Conservation (phyloP, 1,284 basidiomycete species). For the Anthracocystis setariae region DNA sequence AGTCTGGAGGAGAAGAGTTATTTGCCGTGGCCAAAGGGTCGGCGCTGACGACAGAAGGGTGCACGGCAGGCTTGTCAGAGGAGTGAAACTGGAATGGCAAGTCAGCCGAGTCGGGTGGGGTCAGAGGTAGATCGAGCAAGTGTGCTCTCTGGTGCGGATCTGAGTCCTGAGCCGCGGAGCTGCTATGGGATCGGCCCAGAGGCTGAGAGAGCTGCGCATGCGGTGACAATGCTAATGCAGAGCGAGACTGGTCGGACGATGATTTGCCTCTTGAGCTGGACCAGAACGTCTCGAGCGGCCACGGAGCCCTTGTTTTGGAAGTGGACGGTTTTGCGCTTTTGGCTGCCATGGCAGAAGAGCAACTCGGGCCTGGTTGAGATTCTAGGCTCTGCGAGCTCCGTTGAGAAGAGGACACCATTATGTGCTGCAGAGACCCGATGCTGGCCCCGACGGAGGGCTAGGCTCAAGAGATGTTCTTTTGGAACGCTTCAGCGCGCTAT, state of each 20-base stretch:
- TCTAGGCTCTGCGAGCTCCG: constrained; percentile 5
- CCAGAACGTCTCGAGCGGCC: constrained; percentile 47
- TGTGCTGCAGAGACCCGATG: not conserved
- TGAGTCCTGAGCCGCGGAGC: constrained; percentile 12
- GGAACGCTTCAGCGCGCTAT: not conserved
- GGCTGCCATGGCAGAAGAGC: constrained; percentile 7
- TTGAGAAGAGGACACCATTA: constrained; percentile 18
- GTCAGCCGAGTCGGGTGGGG: constrained; percentile 36
- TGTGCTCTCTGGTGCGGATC: constrained; percentile 17
- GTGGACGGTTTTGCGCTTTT: constrained; percentile 17
- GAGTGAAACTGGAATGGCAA: constrained; percentile 25
- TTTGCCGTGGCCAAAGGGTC: constrained; percentile 4
- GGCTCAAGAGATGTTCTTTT: not conserved
- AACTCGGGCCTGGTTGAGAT: constrained; percentile 5
- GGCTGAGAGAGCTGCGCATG: not conserved
- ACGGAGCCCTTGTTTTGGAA: constrained; percentile 23
- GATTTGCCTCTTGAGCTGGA: constrained; percentile 15
- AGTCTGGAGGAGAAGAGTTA: not conserved
- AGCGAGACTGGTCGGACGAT: constrained; percentile 14
- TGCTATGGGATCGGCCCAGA: constrained; percentile 20
- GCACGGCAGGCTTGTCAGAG: not conserved
- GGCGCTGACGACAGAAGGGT: not conserved
- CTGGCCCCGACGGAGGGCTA: no score
- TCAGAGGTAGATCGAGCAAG: constrained; percentile 32
- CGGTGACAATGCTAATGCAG: constrained; percentile 15